phyloP scores from a whole-genome alignment of 208 protist genomes.

The Trichomonas tenax region DNA sequence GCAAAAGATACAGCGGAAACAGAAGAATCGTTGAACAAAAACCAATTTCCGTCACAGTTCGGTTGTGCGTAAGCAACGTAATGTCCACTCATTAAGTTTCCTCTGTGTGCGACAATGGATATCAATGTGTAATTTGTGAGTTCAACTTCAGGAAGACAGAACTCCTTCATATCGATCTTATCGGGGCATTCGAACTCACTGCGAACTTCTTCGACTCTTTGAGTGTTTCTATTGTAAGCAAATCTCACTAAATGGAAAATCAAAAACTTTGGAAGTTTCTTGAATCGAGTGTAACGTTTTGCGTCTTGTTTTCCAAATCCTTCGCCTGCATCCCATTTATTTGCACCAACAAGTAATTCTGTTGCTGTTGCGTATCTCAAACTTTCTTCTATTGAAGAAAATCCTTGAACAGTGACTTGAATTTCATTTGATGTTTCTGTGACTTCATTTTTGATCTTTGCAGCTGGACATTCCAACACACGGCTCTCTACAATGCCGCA shows the following conservation, averaged over 20 bases:
- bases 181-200: not conserved
- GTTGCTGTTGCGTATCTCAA: not conserved
- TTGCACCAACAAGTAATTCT: not conserved
- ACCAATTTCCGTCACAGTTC: not conserved
- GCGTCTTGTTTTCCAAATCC: slow-evolving; percentile 5
- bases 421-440: not conserved
- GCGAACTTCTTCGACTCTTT: not conserved
- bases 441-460: not conserved
- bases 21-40: not conserved
- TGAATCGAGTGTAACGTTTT: not conserved
- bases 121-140: not conserved
- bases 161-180: not conserved
- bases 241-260: not conserved
- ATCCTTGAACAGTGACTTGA: not conserved
- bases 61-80: not conserved
- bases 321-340: not conserved
- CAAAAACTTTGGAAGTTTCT: not conserved
- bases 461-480: not conserved
- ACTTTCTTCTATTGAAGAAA: not conserved
- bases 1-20: not conserved
- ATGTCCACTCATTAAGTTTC: not conserved
- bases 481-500: not conserved
- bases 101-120: not conserved
- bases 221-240: not conserved
- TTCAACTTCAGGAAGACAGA: not conserved